These are phyloP conservation scores for Tephrocybe rancida DNA, from an alignment of 768 basidiomycete genomes.

Conservation along the genomic window DNA sequence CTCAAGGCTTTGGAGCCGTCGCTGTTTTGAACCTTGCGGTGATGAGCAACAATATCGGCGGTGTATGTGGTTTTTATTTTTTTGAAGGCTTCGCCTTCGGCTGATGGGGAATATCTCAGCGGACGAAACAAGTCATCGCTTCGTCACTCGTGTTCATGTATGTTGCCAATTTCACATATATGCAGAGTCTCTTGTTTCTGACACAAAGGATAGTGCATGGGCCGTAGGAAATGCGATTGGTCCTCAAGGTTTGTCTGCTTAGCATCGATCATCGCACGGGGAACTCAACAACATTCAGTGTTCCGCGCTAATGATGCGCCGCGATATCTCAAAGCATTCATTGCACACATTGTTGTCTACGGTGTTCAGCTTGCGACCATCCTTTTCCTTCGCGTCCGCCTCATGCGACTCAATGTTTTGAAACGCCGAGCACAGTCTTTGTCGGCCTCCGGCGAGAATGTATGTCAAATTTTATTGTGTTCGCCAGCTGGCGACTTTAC, in stretches of 20 bases:
- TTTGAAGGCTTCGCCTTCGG: not conserved
- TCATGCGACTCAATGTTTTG: conserved; percentile 43
- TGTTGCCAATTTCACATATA: conserved; percentile 4
- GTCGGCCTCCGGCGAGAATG: conserved; percentile 28
- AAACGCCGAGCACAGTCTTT: conserved; percentile 40
- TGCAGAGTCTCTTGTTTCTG: not conserved
- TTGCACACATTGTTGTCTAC: conserved; percentile 50
- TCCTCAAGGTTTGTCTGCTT: conserved; percentile 35
- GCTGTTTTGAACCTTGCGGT: conserved; percentile 47
- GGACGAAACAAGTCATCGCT: conserved; percentile 51
- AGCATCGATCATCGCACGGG: not conserved
- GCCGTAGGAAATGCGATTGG: conserved; percentile 52
- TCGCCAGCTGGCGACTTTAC: conserved; percentile 4
- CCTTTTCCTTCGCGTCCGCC: conserved; percentile 38
- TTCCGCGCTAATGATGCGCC: conserved; percentile 48
- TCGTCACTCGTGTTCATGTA: conserved; percentile 51
- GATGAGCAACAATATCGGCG: conserved; percentile 48
- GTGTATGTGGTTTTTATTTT: conserved; percentile 26
- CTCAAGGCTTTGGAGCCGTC: conserved; percentile 48
- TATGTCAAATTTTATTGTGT: conserved; percentile 14
- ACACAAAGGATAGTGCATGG: conserved; percentile 38
- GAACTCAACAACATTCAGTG: conserved; percentile 24
- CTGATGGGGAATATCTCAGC: conserved; percentile 19
- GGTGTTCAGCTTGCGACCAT: conserved; percentile 41
- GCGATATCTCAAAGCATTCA: conserved; percentile 48